Base-by-base conservation (phyloP, 345 rosid species). In the Durio zibethinus region DNA sequence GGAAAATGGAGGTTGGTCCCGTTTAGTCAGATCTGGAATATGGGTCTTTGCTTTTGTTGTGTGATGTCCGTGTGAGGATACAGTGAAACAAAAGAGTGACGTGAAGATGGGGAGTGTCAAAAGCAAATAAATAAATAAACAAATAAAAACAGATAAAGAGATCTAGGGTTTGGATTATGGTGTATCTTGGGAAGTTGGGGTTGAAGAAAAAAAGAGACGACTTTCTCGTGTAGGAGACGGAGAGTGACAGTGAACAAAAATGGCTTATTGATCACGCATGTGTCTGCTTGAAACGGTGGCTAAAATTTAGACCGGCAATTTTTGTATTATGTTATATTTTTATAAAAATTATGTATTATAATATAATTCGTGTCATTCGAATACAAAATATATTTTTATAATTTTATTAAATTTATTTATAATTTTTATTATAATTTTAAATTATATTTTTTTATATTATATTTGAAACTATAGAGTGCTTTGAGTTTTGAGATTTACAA, bases 181-280 rank as follows among this genome's bases (percentile, higher is more conserved):
- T 10, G 27, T 18, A 18, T n/a, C 12, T 38, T 38, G 27, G 47
- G 20, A n/a, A n/a, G n/a, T n/a, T 25, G 21, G 16, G 56, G 21
- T 21, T 33, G 35, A 15, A 62, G 6, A 20, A 23, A 33, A 25
- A 0, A 59, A 59, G 33, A 7, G 14, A 42, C 27, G 15, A n/a
- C 70, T 65, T 38, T 33, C 25, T 35, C n/a, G 45, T n/a, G 38
- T 1, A 50, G 38, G 47, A 10, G 42, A 21, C 36, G 33, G 76
- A 78, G 77, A 76, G 84, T 77, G 65, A 84, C 77, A 42, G 21
- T 54, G 73, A 68, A 80, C 79, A 63, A 76, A 72, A 76, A 45
- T 77, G 77, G 90, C 86, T 85, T 87, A 77, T 40, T 72, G 72
- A 84, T 43, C 85, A 84, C 87, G 88, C 88, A 75, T 82, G 81